These are phyloP conservation scores for Aspergillus japonicus DNA, from an alignment of 2,329 filamentous ascomycete species.

Conservation along the genomic window DNA sequence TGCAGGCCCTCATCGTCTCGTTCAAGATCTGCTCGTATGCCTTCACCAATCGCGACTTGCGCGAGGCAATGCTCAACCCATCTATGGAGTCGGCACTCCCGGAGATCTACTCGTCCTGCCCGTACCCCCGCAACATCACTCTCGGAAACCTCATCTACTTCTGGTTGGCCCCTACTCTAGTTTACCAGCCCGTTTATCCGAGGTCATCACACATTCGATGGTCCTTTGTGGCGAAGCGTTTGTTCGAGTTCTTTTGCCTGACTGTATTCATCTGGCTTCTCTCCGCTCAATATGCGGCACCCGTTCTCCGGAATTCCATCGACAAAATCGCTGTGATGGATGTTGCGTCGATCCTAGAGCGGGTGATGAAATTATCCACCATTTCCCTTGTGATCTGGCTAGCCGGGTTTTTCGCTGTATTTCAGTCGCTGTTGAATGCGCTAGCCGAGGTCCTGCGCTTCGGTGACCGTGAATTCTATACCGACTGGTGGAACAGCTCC, in stretches of 20 bases:
- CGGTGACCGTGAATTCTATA: slow-evolving; percentile 91
- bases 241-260: slow-evolving; percentile 73
- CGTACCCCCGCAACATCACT: slow-evolving; percentile 90
- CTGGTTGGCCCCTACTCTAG: slow-evolving; percentile 94
- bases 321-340: slow-evolving; percentile 82
- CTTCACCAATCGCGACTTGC: slow-evolving; percentile 91
- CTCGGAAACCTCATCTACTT: slow-evolving; percentile 87
- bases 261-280: slow-evolving; percentile 93
- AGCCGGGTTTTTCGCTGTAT: slow-evolving; percentile 93
- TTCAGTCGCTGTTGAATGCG: slow-evolving; percentile 89
- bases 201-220: slow-evolving; percentile 78
- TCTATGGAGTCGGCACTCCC: slow-evolving; percentile 68
- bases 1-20: slow-evolving; percentile 94
- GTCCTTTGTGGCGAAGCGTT: slow-evolving; percentile 80
- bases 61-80: slow-evolving; percentile 84
- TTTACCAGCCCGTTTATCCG: slow-evolving; percentile 96
- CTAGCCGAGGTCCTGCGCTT: slow-evolving; percentile 87
- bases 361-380: slow-evolving; percentile 90
- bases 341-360: slow-evolving; percentile 77
- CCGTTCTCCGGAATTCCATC: slow-evolving; percentile 83
- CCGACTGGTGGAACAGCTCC: slow-evolving; percentile 96
- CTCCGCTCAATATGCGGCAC: slow-evolving; percentile 89
- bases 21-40: slow-evolving; percentile 95
- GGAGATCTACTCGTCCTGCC: slow-evolving; percentile 75
- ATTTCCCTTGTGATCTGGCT: slow-evolving; percentile 97